Base-by-base conservation (phyloP, 208 protist genomes). In the Crithidia sp. region DNA sequence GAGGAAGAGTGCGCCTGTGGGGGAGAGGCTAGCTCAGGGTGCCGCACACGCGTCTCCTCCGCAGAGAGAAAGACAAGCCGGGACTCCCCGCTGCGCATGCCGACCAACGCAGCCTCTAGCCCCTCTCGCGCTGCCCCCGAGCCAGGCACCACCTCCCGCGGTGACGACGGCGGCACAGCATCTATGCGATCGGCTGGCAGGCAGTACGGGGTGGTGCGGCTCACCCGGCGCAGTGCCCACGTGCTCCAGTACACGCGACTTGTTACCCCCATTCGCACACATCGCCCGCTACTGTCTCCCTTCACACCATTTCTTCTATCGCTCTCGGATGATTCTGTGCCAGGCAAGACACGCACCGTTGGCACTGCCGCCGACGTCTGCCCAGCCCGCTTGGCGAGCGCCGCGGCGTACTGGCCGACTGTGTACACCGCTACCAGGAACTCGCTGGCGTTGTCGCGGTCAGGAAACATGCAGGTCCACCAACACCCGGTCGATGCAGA, bases 361-460 rank as follows among this genome's bases (percentile, higher is more conserved):
- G 74, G 67, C 17, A 68, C 67, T 55, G 54, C 17, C 0, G 45
- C 28, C 2, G 74, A 40, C 17, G 45, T 37, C 10, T 66, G 52
- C 36, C 74, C 74, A 0, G 44, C 64, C 40, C 50, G 13, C 55
- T 47, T 55, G n/a, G 54, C 56, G 28, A 76, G 19, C 10, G 62
- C 61, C 49, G 66, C 69, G 41, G 65, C 58, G 60, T 74, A 88
- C 58, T 88, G 79, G 6, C 77, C 62, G 7, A 81, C 62, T 0
- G 87, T 86, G 76, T 81, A 68, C 7, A 74, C 54, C 0, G 84
- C 58, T 12, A 84, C 82, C 39, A 87, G 75, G 67, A 92, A 92
- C 55, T 76, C 74, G 19, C 67, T 60, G 12, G 68, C 74, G 36
- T 74, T 70, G 7, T 62, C 62, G 9, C 75, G 76, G 36, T 77